Conservation (phyloP, 2,329 filamentous ascomycete species). For the Fusarium sp. region DNA sequence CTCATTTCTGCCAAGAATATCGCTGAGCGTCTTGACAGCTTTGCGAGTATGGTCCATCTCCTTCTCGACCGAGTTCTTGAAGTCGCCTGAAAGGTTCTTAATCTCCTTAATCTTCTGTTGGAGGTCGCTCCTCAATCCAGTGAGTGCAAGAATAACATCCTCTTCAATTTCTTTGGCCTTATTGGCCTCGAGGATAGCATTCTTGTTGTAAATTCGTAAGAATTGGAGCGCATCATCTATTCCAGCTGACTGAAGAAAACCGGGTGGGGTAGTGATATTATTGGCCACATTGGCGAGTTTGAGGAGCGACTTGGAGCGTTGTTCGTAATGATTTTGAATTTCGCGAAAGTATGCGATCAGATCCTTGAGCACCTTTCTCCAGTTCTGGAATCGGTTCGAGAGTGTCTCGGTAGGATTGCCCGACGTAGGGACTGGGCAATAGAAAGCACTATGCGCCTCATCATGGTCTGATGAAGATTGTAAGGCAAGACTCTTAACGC, state of each 20-base stretch:
- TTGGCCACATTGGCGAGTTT: slow-evolving; percentile 88
- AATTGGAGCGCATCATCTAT: slow-evolving; percentile 87
- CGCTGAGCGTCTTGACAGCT: slow-evolving; percentile 82
- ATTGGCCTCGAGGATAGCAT: slow-evolving; percentile 80
- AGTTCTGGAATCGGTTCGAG: slow-evolving; percentile 92
- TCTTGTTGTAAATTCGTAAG: slow-evolving; percentile 83
- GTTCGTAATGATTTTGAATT: slow-evolving; percentile 88
- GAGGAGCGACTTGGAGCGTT: slow-evolving; percentile 80
- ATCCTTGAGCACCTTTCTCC: slow-evolving; percentile 95
- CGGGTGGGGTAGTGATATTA: slow-evolving; percentile 78
- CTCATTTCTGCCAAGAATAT: slow-evolving; percentile 82
- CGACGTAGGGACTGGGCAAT: slow-evolving; percentile 86
- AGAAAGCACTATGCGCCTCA: slow-evolving; percentile 84
- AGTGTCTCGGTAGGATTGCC: slow-evolving; percentile 90
- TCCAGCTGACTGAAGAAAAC: slow-evolving; percentile 84
- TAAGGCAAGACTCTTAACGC: slow-evolving; percentile 81
- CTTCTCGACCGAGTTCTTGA: slow-evolving; percentile 96
- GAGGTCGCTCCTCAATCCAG: slow-evolving; percentile 85
- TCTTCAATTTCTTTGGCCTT: slow-evolving; percentile 92
- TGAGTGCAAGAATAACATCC: slow-evolving; percentile 89
- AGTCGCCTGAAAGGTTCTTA: slow-evolving; percentile 90
- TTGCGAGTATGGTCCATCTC: slow-evolving; percentile 88
- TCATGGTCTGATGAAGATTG: slow-evolving; percentile 75
- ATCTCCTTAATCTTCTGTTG: slow-evolving; percentile 99
- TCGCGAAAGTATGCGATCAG: slow-evolving; percentile 94